A percentile compares a stretch with the other conserved stretches of the same genome.
These are phyloP conservation scores for Hygrocybe coccinea DNA, from an alignment of 768 basidiomycete genomes.

Conservation along the genomic window DNA sequence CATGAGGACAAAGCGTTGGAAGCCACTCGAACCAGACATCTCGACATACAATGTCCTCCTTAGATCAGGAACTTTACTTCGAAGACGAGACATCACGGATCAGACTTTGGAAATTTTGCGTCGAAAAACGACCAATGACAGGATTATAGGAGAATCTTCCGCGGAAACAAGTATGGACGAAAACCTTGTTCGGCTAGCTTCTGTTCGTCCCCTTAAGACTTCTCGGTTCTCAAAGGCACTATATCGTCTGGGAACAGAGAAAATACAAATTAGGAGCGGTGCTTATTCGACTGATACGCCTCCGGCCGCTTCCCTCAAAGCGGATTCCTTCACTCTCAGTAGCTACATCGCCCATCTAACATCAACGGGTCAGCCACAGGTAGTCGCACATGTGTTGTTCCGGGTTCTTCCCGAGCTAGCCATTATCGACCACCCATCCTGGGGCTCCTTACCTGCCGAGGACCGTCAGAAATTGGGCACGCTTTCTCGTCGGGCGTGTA, in stretches of 20 bases:
- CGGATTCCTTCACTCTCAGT: constrained; percentile 46
- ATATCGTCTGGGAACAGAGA: background rate
- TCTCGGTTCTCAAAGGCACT: constrained; percentile 3
- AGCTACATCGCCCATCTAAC: constrained; percentile 50
- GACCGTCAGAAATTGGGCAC: background rate
- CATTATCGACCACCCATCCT: constrained; percentile 36
- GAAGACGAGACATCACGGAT: constrained; percentile 39
- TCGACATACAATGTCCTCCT: constrained; percentile 57
- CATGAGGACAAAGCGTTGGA: constrained; percentile 43
- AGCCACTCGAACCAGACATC: constrained; percentile 41
- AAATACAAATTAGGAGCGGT: background rate
- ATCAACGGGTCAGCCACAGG: constrained; percentile 42
- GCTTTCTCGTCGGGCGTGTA: constrained; percentile 21
- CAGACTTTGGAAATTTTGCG: constrained; percentile 30
- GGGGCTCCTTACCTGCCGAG: constrained; percentile 20
- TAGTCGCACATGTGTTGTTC: constrained; percentile 47
- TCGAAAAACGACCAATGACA: background rate
- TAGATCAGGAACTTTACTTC: constrained; percentile 49
- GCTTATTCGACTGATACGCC: background rate
- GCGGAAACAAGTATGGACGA: background rate
- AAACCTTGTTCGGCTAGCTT: background rate
- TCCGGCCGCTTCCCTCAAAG: constrained; percentile 15
- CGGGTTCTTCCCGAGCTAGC: constrained; percentile 51
- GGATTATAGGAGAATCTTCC: no score
- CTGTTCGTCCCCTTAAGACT: background rate